Conservation (phyloP, 306 rosid species). For the Vicia faba region DNA sequence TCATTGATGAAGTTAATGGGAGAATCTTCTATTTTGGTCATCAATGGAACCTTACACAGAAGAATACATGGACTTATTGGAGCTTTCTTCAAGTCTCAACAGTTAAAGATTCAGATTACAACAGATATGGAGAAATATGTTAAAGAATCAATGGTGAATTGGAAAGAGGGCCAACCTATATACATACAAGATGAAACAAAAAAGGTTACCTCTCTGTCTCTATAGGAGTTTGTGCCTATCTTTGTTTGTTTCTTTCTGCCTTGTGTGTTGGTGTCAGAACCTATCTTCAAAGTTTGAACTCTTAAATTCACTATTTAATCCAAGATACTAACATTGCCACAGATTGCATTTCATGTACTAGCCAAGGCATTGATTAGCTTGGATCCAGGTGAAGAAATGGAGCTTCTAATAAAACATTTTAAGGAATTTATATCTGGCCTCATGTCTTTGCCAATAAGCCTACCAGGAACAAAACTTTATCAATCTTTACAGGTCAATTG, state of each 20-base stretch:
- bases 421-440: slow-evolving; percentile 91
- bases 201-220: slow-evolving; percentile 55
- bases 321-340: slow-evolving; percentile 45
- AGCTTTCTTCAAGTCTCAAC: slow-evolving; percentile 89
- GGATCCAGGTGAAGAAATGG: slow-evolving; percentile 84
- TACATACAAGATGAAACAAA: slow-evolving; percentile 85
- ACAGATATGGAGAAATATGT: slow-evolving; percentile 75
- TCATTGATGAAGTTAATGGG: slow-evolving; percentile 91
- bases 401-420: slow-evolving; percentile 70
- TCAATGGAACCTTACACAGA: slow-evolving; percentile 91
- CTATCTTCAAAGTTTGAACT: slow-evolving; percentile 38
- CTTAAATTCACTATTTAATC: slow-evolving; percentile 39
- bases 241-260: slow-evolving; percentile 22
- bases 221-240: slow-evolving; percentile 2
- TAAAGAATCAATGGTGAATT: slow-evolving; percentile 68
- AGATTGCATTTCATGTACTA: slow-evolving; percentile 92
- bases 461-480: slow-evolving; percentile 86
- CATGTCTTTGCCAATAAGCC: slow-evolving; percentile 82
- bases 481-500: too few species aligned
- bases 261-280: slow-evolving; percentile 40
- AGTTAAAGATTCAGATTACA: slow-evolving; percentile 81
- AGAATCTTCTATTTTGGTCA: slow-evolving; percentile 85
- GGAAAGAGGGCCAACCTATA: slow-evolving; percentile 66
- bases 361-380: slow-evolving; percentile 83
- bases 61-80: slow-evolving; percentile 95